Evolutionary conservation across 208 protist genomes (phyloP).

Genomic region (Crithidia acanthocephali): DNA sequence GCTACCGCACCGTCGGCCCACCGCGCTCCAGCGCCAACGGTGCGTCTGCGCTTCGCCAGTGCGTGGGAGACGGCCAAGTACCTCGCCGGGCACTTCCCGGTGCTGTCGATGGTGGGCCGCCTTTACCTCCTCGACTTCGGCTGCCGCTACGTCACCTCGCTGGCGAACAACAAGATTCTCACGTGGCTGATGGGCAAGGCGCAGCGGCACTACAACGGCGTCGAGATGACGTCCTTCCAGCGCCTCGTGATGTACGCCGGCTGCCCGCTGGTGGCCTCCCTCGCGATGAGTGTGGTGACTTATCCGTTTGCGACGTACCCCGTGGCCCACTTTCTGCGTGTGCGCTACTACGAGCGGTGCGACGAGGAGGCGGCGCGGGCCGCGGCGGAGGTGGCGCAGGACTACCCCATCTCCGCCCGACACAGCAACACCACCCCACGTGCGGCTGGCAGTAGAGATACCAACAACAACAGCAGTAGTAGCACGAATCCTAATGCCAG

Average conservation of each 20-base stretch:
- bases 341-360: conserved; percentile 41
- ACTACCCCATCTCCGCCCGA: conserved; percentile 12
- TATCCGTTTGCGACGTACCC: conserved; percentile 35
- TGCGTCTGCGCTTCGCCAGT: conserved; percentile 29
- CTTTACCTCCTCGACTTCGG: conserved; percentile 38
- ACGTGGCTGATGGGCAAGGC: conserved; percentile 22
- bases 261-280: conserved; percentile 34
- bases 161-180: conserved; percentile 40
- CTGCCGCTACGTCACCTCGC: conserved; percentile 38
- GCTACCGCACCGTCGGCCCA: neutral
- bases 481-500: neutral
- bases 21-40: neutral
- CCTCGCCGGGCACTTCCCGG: conserved; percentile 29
- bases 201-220: conserved; percentile 8
- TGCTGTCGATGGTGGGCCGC: conserved; percentile 22
- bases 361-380: conserved; percentile 4
- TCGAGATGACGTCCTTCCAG: conserved; percentile 16
- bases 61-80: conserved; percentile 23
- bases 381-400: conserved; percentile 19
- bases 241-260: conserved; percentile 26
- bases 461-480: neutral
- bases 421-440: neutral
- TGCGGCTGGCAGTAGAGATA: neutral
- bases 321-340: conserved; percentile 41
- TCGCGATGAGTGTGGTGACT: conserved; percentile 29